Conservation (phyloP, 129 eudicot species). For the Artemisia tridentata region DNA sequence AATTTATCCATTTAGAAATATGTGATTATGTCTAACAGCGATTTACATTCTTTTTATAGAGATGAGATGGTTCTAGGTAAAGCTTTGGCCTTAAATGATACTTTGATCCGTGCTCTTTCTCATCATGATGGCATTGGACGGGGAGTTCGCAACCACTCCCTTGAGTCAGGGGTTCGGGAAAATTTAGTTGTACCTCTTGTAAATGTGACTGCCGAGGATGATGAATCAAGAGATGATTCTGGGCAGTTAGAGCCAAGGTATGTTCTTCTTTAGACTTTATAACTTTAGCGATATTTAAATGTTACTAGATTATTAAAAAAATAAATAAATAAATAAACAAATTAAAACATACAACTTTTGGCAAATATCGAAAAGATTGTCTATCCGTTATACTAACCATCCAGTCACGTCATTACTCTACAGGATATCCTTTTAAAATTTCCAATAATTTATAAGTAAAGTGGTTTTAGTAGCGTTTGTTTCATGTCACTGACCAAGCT, state of each 20-base stretch:
- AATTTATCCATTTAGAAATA: not conserved
- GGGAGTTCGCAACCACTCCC: slow-evolving; percentile 28
- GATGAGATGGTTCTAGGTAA: slow-evolving; percentile 59
- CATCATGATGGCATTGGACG: slow-evolving; percentile 60
- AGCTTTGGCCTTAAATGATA: slow-evolving; percentile 70
- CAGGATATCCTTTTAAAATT: too few relatives aligned
- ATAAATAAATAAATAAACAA: too few relatives aligned
- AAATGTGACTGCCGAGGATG: slow-evolving; percentile 67
- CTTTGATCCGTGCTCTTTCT: slow-evolving; percentile 56
- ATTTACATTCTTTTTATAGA: slow-evolving; percentile 21
- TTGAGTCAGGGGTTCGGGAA: slow-evolving; percentile 9
- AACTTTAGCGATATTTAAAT: not conserved
- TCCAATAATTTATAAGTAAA: too few relatives aligned
- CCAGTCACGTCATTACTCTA: too few relatives aligned
- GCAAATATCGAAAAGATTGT: too few relatives aligned
- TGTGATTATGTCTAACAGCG: not conserved
- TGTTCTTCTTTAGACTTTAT: not conserved
- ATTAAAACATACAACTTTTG: too few relatives aligned
- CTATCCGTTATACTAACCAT: too few relatives aligned
- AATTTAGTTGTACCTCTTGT: slow-evolving; percentile 52
- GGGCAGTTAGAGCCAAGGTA: slow-evolving; percentile 63
- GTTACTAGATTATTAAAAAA: not conserved
- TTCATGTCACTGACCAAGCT: too few relatives aligned
- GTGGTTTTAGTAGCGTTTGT: too few relatives aligned
- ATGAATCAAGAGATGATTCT: slow-evolving; percentile 73